These are phyloP conservation scores for Arthrobotrys pseudoclavata DNA, from an alignment of 2,329 filamentous ascomycete species.

Conservation along the genomic window DNA sequence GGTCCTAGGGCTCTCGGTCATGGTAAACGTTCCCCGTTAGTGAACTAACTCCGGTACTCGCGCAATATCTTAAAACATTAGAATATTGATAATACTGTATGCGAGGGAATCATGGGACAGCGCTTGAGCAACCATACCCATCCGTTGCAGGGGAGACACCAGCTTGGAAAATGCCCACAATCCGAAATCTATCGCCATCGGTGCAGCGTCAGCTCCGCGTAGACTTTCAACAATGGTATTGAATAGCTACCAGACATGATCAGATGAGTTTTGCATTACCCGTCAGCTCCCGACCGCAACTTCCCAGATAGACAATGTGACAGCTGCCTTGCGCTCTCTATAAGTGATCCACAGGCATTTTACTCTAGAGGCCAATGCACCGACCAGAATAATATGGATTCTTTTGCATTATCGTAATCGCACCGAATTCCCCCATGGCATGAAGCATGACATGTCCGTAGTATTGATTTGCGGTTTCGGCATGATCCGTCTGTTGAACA, in stretches of 20 bases:
- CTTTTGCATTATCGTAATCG: too few species aligned
- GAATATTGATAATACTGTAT: background rate
- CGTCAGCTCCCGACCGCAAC: background rate
- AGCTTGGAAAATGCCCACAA: background rate
- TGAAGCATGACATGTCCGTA: too few species aligned
- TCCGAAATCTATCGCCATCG: background rate
- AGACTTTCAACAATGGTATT: background rate
- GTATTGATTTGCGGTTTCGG: too few species aligned
- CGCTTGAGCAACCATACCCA: background rate
- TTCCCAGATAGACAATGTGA: background rate
- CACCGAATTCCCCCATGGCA: too few species aligned
- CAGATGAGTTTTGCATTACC: background rate
- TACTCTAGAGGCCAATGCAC: background rate
- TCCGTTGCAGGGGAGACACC: background rate
- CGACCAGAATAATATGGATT: too few species aligned
- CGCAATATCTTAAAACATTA: background rate
- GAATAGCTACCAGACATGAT: background rate
- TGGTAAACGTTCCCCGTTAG: background rate
- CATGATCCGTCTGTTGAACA: too few species aligned
- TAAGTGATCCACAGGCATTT: background rate
- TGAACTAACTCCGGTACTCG: background rate
- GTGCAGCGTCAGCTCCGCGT: background rate
- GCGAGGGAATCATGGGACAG: background rate
- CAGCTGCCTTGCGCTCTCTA: background rate
- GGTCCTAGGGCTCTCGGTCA: slow-evolving; percentile 9